Evolutionary conservation across 2,329 filamentous ascomycete genomes (phyloP), one percentile per base, ranked within the genome.

Genomic region (Anthostomella pinea): DNA sequence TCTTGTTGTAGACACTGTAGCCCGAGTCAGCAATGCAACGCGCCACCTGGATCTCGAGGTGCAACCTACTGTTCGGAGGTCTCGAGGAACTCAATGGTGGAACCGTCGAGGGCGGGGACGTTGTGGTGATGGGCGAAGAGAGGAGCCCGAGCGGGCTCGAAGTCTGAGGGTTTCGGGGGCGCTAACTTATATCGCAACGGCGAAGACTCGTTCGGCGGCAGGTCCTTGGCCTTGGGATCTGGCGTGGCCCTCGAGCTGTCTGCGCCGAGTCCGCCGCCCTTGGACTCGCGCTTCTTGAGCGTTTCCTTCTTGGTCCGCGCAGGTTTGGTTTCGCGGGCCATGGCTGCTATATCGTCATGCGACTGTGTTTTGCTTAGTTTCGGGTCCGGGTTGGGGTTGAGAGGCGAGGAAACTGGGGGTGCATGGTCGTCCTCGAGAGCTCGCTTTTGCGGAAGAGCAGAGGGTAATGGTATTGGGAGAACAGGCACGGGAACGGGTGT

Each of bases 351-450:
- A 8, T 69, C 65, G 37, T 69, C 59, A 39, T 54, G 57, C 10
- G 59, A 53, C 15, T 63, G 61, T 3, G 61, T 52, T 36, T 66
- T 67, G 26, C 56, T 56, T 8, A 58, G 50, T 42, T 58, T 56
- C 46, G 57, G 8, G 42, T 68, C 76, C 45, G 73, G 70, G 29
- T 83, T 79, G 30, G 81, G 80, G 51, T 89, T 89, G 44, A 90
- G 74, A 18, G 85, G 85, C 8, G 85, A 90, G 3, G 85, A 79
- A 2, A 88, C 72, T 9, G 80, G 73, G 4, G 85, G 85, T 43
- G 74, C 74, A 60, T 89, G 81, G 56, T 79, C 79, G 52, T 86
- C 83, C 43, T 85, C 82, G 19, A 84, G 69, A 15, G 70, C 66
- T 41, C 82, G 79, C 54, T 85, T 85, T 56, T 83, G 74, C 3